Base-by-base conservation (phyloP, 106 monocot species). In the Dioscorea dumetorum region DNA sequence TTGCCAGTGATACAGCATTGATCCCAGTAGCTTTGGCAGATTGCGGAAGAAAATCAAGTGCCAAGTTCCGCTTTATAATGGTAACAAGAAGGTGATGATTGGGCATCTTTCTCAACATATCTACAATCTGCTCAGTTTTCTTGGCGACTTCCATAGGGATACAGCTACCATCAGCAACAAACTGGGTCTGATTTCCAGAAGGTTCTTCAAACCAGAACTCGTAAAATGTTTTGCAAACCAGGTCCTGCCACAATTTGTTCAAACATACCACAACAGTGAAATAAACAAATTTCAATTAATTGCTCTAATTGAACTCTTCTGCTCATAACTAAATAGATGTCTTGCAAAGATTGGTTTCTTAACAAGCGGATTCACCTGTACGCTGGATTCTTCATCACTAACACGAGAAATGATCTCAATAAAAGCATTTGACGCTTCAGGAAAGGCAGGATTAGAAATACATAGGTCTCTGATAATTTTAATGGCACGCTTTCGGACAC, bases 151-250 rank as follows among this genome's bases (percentile, higher is more conserved):
- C 99, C 72, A 87, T 56, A 34, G 99, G 99, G 48, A 99, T 80
- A 78, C 79, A 93, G 70, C 92, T 97, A 64, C 87, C 87, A 85
- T 92, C 89, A 77, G 84, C 91, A 18, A 84, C 78, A 72, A 82
- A 97, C 72, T 90, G 80, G 64, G 89, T 97, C 62, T 80, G 77
- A 48, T 74, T 83, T 78, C 82, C 87, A 63, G 93, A 75, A 34
- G 93, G 80, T 61, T 84, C 84, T 79, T 99, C 99, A 81, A 99
- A 99, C 99, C 99, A 99, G 24, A 99, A 86, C 67, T 99, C 99
- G 67, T 87, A 90, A 72, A 99, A 99, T 72, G 93, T 93, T 74
- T 93, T 99, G 72, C 93, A 90, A 61, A 99, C 99, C 14, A 99
- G 70, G 65, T 99, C 99, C 99, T 99, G 79, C 58, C 71, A 72